These are phyloP conservation scores for Saccharomyces hybrid DNA, from an alignment of 1,139 yeast species.

Conservation along the genomic window DNA sequence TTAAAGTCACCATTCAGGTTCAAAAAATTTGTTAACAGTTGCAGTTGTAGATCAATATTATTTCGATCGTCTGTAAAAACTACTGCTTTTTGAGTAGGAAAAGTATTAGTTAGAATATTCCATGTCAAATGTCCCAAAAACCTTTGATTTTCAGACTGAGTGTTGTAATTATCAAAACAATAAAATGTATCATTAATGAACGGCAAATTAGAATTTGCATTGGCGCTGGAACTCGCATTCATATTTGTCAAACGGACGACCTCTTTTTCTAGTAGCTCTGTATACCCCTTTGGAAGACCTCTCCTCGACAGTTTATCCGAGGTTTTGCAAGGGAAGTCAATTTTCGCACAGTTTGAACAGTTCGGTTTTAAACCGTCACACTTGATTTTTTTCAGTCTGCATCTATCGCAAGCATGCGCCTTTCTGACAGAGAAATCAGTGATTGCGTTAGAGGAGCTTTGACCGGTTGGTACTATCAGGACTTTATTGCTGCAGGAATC, in stretches of 20 bases:
- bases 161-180: constrained; percentile 17
- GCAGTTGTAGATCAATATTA: neutral
- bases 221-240: neutral
- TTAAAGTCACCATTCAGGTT: constrained; percentile 12
- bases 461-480: neutral
- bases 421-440: constrained; percentile 17
- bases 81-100: neutral
- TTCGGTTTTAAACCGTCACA: constrained; percentile 65
- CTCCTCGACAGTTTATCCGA: constrained; percentile 66
- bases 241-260: constrained; percentile 47
- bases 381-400: constrained; percentile 67
- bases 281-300: constrained; percentile 70
- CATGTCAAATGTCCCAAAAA: constrained; percentile 26
- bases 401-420: constrained; percentile 75
- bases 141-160: constrained; percentile 9
- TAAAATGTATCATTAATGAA: constrained; percentile 29
- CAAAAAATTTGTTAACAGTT: neutral
- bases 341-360: constrained; percentile 58
- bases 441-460: neutral
- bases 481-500: neutral
- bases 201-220: constrained; percentile 11
- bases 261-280: constrained; percentile 61
- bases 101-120: constrained; percentile 13
- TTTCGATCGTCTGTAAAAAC: neutral
- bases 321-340: constrained; percentile 61